Conservation (phyloP, 129 eudicot genomes). For the Artemisia tridentata region DNA sequence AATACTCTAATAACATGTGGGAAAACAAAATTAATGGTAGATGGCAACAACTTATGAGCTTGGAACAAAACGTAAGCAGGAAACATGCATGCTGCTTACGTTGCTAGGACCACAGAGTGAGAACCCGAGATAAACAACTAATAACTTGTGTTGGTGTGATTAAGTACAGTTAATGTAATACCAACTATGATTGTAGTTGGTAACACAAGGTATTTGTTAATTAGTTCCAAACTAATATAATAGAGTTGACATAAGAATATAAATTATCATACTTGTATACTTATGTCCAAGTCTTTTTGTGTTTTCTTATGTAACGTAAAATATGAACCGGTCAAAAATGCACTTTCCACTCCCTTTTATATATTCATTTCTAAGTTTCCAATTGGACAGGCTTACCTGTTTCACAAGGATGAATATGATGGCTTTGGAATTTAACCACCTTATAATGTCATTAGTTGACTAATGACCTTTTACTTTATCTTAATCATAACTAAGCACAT, state of each 20-base stretch:
- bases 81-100: constrained; percentile 9
- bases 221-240: no score
- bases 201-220: no score
- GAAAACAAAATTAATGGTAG: neutral
- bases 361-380: constrained; percentile 11
- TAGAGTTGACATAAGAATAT: no score
- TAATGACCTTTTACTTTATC: constrained; percentile 8
- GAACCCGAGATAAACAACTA: neutral
- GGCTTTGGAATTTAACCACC: neutral
- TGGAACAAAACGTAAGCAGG: constrained; percentile 26
- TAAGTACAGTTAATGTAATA: neutral
- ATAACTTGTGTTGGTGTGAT: neutral
- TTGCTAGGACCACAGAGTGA: constrained; percentile 10
- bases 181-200: no score
- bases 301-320: neutral
- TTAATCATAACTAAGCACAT: neutral
- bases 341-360: constrained; percentile 10
- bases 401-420: neutral
- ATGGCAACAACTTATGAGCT: constrained; percentile 8
- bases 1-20: neutral
- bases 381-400: constrained; percentile 16
- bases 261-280: no score
- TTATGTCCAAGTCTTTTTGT: neutral
- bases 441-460: constrained; percentile 14
- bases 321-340: constrained; percentile 11